A percentile compares a stretch with the other conserved stretches of the same genome.
phyloP scores from a whole-genome alignment of 1,284 basidiomycete species.

The Acaromyces ingoldii region DNA sequence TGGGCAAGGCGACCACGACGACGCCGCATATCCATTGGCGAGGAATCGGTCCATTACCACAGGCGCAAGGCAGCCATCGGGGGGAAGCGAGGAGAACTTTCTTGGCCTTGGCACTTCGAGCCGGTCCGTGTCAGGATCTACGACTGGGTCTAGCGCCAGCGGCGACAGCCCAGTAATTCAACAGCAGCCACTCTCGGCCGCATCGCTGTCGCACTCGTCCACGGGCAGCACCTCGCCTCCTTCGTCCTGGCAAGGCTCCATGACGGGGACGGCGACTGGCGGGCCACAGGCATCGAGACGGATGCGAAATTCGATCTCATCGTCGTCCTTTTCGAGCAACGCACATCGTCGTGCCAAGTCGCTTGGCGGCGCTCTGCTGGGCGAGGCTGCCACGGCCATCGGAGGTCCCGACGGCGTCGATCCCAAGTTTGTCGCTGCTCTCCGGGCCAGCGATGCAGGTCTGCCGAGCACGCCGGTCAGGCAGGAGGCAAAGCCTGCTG shows the following conservation, averaged over 20 bases:
- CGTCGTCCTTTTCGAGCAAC: conserved; percentile 10
- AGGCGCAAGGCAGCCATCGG: too few species aligned
- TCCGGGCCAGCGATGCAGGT: conserved; percentile 28
- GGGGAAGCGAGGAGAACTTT: conserved; percentile 13
- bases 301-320: too few species aligned
- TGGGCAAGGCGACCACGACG: background rate
- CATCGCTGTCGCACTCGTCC: background rate
- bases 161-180: conserved; percentile 14
- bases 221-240: conserved; percentile 24
- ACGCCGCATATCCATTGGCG: too few species aligned
- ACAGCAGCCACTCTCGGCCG: background rate
- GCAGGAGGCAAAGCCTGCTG: too few species aligned
- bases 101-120: conserved; percentile 11
- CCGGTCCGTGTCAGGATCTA: background rate
- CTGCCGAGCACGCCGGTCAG: conserved; percentile 17
- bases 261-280: too few species aligned
- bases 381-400: conserved; percentile 34
- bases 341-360: conserved; percentile 46
- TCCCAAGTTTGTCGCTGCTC: conserved; percentile 45
- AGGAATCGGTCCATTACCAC: too few species aligned
- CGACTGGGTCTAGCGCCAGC: conserved; percentile 15
- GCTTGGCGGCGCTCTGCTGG: conserved; percentile 31
- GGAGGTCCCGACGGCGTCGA: conserved; percentile 50
- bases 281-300: too few species aligned
- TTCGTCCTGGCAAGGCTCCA: conserved; percentile 14